Evolutionary conservation across 129 eudicot genomes (phyloP), one percentile per base, ranked within the genome.

Genomic region (Centella asiatica): DNA sequence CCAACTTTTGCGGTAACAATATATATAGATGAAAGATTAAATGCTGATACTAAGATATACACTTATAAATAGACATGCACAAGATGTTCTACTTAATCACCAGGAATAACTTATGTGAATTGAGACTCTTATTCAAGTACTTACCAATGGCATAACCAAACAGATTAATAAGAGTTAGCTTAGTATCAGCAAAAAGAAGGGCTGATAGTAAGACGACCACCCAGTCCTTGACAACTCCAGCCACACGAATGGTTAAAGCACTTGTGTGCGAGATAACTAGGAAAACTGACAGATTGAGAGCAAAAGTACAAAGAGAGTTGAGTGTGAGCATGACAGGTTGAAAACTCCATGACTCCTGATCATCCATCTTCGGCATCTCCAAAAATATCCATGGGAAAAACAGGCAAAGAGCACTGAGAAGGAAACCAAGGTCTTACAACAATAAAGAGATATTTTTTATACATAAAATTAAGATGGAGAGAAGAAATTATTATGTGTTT

Each of bases 211-310:
- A 76, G 55, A 92, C 96, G 19, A 92, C 99, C 74, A 84, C 95
- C 99, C 99, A 92, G 58, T 92, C 99, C 76, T 92, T 92, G 24
- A 92, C 96, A 57, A 92, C 99, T 56, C 99, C 96, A 72, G 99
- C 96, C 54, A 92, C 99, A 13, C 99, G 92, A 68, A 92, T 87
- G 52, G 99, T 92, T 49, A 92, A 78, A 29, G 99, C 99, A 72
- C 99, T 92, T 25, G 99, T 92, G 53, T 87, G 99, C 4, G 86
- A 78, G 68, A 92, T 92, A 57, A 92, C 96, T 46, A 92, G 96
- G 50, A 92, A 92, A 72, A 92, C 96, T 44, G 99, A 87, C 50
- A 92, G 84, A 62, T 92, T 92, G 47, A 87, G 85, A 17, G 95
- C 99, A 72, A 92, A 92, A 47, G 99, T 92, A 65, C 99, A 87